Conservation (phyloP, 2,329 filamentous ascomycete species). For the Acephala macrosclerotiorum region DNA sequence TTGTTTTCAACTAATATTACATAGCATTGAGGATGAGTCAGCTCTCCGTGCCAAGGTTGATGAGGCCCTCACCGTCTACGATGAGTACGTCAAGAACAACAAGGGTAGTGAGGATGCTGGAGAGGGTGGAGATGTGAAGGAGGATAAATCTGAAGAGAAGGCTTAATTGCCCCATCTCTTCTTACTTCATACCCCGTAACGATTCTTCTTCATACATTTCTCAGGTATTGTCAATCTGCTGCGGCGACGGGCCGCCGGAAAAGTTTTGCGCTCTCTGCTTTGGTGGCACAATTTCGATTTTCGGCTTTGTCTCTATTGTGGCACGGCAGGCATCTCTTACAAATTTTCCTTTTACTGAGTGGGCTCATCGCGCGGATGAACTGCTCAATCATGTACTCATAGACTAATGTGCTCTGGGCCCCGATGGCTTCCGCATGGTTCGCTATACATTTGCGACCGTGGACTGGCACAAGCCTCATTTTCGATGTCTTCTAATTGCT, state of each 20-base stretch:
- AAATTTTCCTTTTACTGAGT: slow-evolving; percentile 32
- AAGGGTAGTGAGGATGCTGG: slow-evolving; percentile 45
- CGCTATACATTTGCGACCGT: slow-evolving; percentile 21
- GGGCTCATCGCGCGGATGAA: slow-evolving; percentile 25
- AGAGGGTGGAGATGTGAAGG: slow-evolving; percentile 51
- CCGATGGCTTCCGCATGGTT: slow-evolving; percentile 30
- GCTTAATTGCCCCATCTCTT: slow-evolving; percentile 51
- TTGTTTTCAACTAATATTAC: slow-evolving; percentile 40
- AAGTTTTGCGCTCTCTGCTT: slow-evolving; percentile 42
- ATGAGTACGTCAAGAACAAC: slow-evolving; percentile 90
- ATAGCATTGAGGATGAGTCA: slow-evolving; percentile 85
- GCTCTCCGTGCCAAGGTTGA: slow-evolving; percentile 96
- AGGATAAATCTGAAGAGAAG: slow-evolving; percentile 62
- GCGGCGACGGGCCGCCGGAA: slow-evolving; percentile 40
- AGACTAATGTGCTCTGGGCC: slow-evolving; percentile 38
- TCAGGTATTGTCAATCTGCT: slow-evolving; percentile 42
- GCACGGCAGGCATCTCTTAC: slow-evolving; percentile 28
- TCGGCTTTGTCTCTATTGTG: slow-evolving; percentile 29
- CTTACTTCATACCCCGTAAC: slow-evolving; percentile 29
- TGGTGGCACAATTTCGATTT: slow-evolving; percentile 38
- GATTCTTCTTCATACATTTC: slow-evolving; percentile 36
- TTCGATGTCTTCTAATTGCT: slow-evolving; percentile 31
- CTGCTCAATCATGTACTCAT: slow-evolving; percentile 41
- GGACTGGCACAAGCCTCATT: slow-evolving; percentile 26
- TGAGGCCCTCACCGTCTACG: slow-evolving; percentile 95